phyloP scores from a whole-genome alignment of 1,284 basidiomycete genomes.

The Spongiforma sp. region DNA sequence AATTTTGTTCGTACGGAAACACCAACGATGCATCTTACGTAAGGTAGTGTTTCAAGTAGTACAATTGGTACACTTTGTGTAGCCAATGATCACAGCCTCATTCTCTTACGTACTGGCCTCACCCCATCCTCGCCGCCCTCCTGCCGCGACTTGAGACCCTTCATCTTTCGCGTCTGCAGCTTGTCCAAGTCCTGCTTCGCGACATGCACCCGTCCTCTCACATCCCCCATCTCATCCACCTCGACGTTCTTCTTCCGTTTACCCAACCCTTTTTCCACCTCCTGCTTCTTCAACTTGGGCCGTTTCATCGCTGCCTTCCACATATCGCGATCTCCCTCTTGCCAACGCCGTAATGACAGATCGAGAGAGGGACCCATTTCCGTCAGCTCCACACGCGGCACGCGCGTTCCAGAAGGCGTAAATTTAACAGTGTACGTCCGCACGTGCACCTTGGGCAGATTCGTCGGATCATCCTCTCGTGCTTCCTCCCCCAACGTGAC shows the following conservation, averaged over 20 bases:
- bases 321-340: constrained; percentile 79
- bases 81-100: constrained; percentile 16
- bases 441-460: constrained; percentile 85
- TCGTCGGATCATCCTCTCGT: constrained; percentile 43
- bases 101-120: constrained; percentile 20
- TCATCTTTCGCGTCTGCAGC: constrained; percentile 93
- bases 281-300: constrained; percentile 87
- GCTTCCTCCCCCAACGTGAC: constrained; percentile 35
- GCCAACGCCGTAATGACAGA: constrained; percentile 78
- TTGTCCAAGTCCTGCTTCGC: constrained; percentile 88
- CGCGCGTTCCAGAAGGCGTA: constrained; percentile 76
- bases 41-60: too few relatives aligned
- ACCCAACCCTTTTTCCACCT: constrained; percentile 86
- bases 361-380: constrained; percentile 95
- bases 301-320: constrained; percentile 82
- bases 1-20: too few relatives aligned
- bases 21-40: too few relatives aligned
- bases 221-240: constrained; percentile 98
- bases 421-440: constrained; percentile 85
- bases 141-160: constrained; percentile 69
- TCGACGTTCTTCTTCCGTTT: constrained; percentile 96
- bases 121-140: constrained; percentile 34
- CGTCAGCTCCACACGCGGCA: constrained; percentile 82
- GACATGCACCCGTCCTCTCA: constrained; percentile 90
- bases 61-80: too few relatives aligned